Percentiles rank a stretch among this genome's conserved stretches.
Conservation (phyloP, 2,329 filamentous ascomycete genomes). For the Aspergillus udagawae region DNA sequence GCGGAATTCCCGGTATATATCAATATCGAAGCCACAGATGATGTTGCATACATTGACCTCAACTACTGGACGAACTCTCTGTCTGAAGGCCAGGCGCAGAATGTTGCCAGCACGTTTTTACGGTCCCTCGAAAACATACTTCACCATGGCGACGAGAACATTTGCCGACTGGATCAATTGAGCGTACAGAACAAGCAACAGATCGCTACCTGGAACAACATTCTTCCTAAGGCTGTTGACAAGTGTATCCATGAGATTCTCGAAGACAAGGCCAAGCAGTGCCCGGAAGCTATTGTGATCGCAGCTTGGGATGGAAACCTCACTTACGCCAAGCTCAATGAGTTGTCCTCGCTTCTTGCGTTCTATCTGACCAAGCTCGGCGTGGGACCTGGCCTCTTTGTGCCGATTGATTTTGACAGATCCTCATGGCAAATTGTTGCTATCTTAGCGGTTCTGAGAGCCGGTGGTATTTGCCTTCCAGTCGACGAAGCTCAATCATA, state of each 20-base stretch:
- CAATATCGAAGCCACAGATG: slow-evolving; percentile 47
- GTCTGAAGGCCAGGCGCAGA: slow-evolving; percentile 36
- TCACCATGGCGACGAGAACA: slow-evolving; percentile 27
- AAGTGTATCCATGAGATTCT: slow-evolving; percentile 28
- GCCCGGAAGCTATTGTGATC: slow-evolving; percentile 26
- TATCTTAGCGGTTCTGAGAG: slow-evolving; percentile 27
- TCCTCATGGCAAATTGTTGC: slow-evolving; percentile 28
- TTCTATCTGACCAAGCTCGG: slow-evolving; percentile 26
- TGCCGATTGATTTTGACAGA: slow-evolving; percentile 26
- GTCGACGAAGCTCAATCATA: slow-evolving; percentile 33
- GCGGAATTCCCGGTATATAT: slow-evolving; percentile 48
- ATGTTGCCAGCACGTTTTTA: slow-evolving; percentile 37
- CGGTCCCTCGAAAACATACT: slow-evolving; percentile 37
- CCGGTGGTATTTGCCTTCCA: slow-evolving; percentile 30
- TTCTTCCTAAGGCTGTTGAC: slow-evolving; percentile 18
- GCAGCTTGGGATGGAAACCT: slow-evolving; percentile 30
- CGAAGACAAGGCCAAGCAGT: slow-evolving; percentile 18
- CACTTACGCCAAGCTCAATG: slow-evolving; percentile 31
- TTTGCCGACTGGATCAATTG: slow-evolving; percentile 35
- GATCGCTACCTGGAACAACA: slow-evolving; percentile 29
- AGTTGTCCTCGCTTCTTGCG: slow-evolving; percentile 30
- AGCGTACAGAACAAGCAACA: slow-evolving; percentile 32
- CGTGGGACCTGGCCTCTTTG: slow-evolving; percentile 22
- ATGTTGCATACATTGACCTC: slow-evolving; percentile 32
- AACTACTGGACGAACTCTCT: slow-evolving; percentile 42